Evolutionary conservation across 805 yeast genomes (phyloP).

Genomic region (Starmera caribaea): DNA sequence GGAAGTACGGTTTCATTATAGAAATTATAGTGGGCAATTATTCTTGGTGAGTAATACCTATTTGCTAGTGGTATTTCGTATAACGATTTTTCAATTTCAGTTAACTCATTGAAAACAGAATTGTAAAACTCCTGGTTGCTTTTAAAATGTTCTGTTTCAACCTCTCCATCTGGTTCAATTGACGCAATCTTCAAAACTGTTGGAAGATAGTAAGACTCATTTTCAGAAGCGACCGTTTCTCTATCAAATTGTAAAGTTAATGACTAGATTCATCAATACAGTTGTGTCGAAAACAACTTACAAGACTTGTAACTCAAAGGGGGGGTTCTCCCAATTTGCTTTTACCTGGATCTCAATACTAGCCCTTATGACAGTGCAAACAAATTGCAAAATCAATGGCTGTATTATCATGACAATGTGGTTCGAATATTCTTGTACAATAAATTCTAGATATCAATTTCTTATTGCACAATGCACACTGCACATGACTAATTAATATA

Average conservation of each 20-base stretch:
- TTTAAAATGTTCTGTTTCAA: background rate
- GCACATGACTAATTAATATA: too few relatives aligned
- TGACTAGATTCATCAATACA: background rate
- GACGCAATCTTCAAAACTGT: constrained; percentile 6
- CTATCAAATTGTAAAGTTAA: constrained; percentile 5
- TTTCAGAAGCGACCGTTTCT: constrained; percentile 18
- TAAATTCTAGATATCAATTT: too few relatives aligned
- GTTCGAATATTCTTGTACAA: too few relatives aligned
- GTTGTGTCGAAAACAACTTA: constrained; percentile 5
- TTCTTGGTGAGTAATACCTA: constrained; percentile 45
- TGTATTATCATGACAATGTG: too few relatives aligned
- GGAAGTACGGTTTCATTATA: constrained; percentile 31
- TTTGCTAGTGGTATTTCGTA: constrained; percentile 19
- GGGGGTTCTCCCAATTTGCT: constrained; percentile 20
- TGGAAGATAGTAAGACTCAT: constrained; percentile 9
- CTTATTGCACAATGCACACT: too few relatives aligned
- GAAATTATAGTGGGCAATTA: constrained; percentile 53
- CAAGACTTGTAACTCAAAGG: constrained; percentile 17
- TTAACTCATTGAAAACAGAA: constrained; percentile 8
- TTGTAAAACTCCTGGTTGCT: constrained; percentile 13
- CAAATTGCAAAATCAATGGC: background rate
- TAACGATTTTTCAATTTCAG: constrained; percentile 11
- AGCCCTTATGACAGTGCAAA: background rate
- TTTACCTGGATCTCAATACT: constrained; percentile 14
- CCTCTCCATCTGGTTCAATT: constrained; percentile 3